Evolutionary conservation across 257 asterid genomes (phyloP), one percentile per base, ranked within the genome.

Genomic region (Ligustrum vulgare): DNA sequence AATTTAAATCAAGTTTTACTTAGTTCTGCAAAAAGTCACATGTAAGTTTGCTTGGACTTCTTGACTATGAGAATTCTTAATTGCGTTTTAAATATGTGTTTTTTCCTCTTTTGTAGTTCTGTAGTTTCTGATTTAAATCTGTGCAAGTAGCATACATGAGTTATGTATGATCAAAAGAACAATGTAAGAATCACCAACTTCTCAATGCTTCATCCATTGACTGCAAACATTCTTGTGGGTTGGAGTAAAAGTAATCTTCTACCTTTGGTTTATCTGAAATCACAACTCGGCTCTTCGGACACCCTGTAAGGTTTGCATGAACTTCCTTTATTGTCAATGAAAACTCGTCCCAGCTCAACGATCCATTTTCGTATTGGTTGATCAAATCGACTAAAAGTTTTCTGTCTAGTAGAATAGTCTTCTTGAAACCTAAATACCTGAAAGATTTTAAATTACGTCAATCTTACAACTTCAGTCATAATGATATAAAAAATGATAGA

Each of bases 231-330:
- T 82, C 86, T 33, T 63, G 67, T 1, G 86, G 86, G 34, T 82
- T 79, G 74, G 86, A 69, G 72, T 82, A 79, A 73, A 82, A 82
- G 25, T 68, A 79, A 68, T 82, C 83, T 75, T 82, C 86, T 71
- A 79, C 79, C 69, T 82, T 82, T 15, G 86, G 86, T 69, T 58
- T 75, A 15, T 72, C 81, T 6, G 67, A 64, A 69, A 76, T 79
- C 70, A 72, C 32, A 18, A 76, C 54, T 25, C 86, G 77, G 43
- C 71, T 49, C 8, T 32, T 69, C 16, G 83, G 83, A 12, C 11
- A 67, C 73, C 86, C 86, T 54, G 64, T 75, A 8, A 77, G 83
- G 54, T 82, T 73, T 35, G 71, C 73, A 54, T 75, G 86, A 70
- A 76, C 72, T 69, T 79, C 79, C 65, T 79, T 82, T 63, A 79